Evolutionary conservation across 1,284 basidiomycete genomes (phyloP).

Genomic region (Coriolopsis trogii): DNA sequence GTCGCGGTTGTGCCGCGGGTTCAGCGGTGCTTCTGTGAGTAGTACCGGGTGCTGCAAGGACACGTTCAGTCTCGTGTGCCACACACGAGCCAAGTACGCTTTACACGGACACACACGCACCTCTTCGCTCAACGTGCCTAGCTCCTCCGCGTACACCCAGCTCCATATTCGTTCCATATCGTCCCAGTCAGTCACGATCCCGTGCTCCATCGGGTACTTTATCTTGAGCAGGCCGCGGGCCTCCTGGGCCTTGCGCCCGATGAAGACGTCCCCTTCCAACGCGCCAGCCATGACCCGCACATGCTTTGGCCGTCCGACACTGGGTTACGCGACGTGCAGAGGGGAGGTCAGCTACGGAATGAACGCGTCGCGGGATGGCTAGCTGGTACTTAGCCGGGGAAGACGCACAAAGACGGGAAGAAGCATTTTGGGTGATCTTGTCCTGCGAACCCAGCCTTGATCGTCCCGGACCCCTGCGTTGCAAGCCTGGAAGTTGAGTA

Average conservation of each 20-base stretch:
- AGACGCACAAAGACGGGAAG: constrained; percentile 94
- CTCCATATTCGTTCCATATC: constrained; percentile 99
- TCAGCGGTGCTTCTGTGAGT: constrained; percentile 93
- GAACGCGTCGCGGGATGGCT: constrained; percentile 29
- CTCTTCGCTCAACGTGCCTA: constrained; percentile 95
- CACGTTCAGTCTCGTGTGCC: constrained; percentile 3
- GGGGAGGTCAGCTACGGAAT: constrained; percentile 28
- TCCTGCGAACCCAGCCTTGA: constrained; percentile 97
- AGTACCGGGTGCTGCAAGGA: constrained; percentile 87
- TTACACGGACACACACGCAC: constrained; percentile 49
- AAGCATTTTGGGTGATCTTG: constrained; percentile 98
- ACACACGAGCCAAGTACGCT: no score
- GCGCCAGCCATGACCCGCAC: constrained; percentile 96
- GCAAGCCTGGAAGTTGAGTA: no score
- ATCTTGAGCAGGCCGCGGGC: constrained; percentile 93
- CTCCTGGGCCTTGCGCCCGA: constrained; percentile 92
- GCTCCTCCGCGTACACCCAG: constrained; percentile 94
- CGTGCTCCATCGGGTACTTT: constrained; percentile 98
- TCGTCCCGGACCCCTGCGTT: constrained; percentile 91
- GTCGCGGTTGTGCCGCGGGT: constrained; percentile 93
- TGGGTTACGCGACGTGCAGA: constrained; percentile 41
- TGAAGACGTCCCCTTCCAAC: constrained; percentile 91
- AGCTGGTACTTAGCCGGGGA: constrained; percentile 43
- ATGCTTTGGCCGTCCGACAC: constrained; percentile 95
- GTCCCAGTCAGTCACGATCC: constrained; percentile 95